Evolutionary conservation across 208 protist species (phyloP).

Genomic region (Acanthamoeba triangularis): DNA sequence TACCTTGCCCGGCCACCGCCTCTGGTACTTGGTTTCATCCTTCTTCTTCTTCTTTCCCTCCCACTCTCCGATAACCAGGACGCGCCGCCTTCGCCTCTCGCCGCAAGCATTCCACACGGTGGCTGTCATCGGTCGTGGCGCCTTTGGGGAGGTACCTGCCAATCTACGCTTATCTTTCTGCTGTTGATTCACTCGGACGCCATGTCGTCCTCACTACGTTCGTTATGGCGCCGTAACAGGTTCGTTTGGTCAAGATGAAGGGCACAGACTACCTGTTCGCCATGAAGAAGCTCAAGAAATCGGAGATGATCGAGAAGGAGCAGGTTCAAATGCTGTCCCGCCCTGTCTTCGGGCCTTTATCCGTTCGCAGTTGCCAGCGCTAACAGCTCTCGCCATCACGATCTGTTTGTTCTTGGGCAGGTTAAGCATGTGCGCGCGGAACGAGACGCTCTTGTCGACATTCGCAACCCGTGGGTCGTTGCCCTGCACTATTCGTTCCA

Average conservation of each 20-base stretch:
- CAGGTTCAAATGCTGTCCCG: slow-evolving; percentile 86
- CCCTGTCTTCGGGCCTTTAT: not conserved
- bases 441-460: slow-evolving; percentile 88
- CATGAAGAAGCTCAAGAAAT: slow-evolving; percentile 95
- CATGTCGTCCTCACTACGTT: not conserved
- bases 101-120: slow-evolving; percentile 93
- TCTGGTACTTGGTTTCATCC: not conserved
- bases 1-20: not conserved
- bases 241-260: slow-evolving; percentile 90
- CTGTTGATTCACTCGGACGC: not conserved
- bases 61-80: slow-evolving; percentile 64
- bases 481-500: slow-evolving; percentile 94
- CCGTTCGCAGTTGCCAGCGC: not conserved
- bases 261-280: slow-evolving; percentile 93
- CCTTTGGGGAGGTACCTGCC: slow-evolving; percentile 95
- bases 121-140: slow-evolving; percentile 95
- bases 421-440: slow-evolving; percentile 94
- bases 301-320: slow-evolving; percentile 93
- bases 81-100: slow-evolving; percentile 89
- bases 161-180: slow-evolving; percentile 12
- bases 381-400: not conserved
- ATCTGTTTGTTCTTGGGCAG: slow-evolving; percentile 73
- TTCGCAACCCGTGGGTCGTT: slow-evolving; percentile 93
- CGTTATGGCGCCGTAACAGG: slow-evolving; percentile 40
- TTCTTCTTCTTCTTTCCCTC: not conserved